A percentile compares a stretch with the other conserved stretches of the same genome.
phyloP scores from a whole-genome alignment of 1,284 basidiomycete species.

The Pseudozyma sp. region DNA sequence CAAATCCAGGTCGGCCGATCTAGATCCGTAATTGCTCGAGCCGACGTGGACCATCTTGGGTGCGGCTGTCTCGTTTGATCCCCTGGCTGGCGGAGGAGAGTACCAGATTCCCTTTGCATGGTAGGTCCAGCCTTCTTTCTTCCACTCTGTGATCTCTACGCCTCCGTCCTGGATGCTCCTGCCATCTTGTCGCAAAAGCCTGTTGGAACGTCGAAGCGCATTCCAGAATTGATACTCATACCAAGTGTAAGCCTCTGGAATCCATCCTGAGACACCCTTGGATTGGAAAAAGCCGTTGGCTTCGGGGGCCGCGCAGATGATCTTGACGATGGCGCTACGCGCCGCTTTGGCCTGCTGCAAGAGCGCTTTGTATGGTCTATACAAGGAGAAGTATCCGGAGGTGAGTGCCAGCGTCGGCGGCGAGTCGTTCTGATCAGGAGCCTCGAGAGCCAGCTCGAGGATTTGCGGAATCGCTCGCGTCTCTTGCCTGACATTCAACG shows the following conservation, averaged over 20 bases:
- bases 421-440: background rate
- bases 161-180: slow-evolving; percentile 37
- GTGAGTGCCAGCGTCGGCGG: slow-evolving; percentile 71
- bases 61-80: background rate
- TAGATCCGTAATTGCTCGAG: slow-evolving; percentile 93
- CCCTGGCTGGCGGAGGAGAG: slow-evolving; percentile 12
- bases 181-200: slow-evolving; percentile 64
- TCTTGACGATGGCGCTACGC: slow-evolving; percentile 54
- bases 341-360: slow-evolving; percentile 52
- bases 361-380: slow-evolving; percentile 75
- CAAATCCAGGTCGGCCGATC: slow-evolving; percentile 89
- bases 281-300: slow-evolving; percentile 92
- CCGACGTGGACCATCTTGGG: slow-evolving; percentile 81
- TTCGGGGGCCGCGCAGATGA: slow-evolving; percentile 88
- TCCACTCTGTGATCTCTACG: slow-evolving; percentile 87
- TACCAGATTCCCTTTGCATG: slow-evolving; percentile 84
- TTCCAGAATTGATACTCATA: slow-evolving; percentile 86
- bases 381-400: slow-evolving; percentile 93
- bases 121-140: slow-evolving; percentile 93
- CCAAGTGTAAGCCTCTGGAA: slow-evolving; percentile 93
- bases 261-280: slow-evolving; percentile 85
- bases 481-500: slow-evolving; percentile 68
- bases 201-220: slow-evolving; percentile 70
- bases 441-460: slow-evolving; percentile 17
- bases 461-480: slow-evolving; percentile 62